Percentiles rank a stretch among this genome's conserved stretches.
Evolutionary conservation across 352 stramenopile genomes (phyloP).

Genomic region (Globisporangium polare): DNA sequence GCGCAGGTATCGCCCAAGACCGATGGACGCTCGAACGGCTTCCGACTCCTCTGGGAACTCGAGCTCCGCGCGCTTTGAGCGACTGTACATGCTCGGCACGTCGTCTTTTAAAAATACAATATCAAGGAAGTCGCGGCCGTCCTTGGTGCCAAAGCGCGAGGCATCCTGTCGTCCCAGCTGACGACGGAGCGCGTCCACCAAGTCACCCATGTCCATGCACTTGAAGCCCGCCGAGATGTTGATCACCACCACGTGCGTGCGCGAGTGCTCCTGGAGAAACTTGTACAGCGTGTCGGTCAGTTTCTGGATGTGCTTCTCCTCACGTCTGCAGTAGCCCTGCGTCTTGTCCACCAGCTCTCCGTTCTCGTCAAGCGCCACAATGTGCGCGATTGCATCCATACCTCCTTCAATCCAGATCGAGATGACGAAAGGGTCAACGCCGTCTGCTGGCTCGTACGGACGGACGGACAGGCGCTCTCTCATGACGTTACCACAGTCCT

Average conservation of each 20-base stretch:
- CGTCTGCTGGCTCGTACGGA: constrained; percentile 76
- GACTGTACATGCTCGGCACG: constrained; percentile 84
- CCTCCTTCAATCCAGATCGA: constrained; percentile 85
- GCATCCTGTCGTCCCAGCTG: constrained; percentile 69
- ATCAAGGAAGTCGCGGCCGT: constrained; percentile 83
- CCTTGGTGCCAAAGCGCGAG: constrained; percentile 63
- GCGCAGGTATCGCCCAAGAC: constrained; percentile 74
- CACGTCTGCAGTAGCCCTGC: constrained; percentile 75
- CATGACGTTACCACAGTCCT: constrained; percentile 66
- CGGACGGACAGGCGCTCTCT: constrained; percentile 67
- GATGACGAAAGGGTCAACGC: constrained; percentile 75
- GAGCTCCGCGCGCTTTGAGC: constrained; percentile 76
- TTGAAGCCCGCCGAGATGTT: constrained; percentile 89
- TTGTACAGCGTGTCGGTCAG: constrained; percentile 75
- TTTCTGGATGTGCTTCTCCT: constrained; percentile 68
- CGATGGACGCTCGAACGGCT: constrained; percentile 70
- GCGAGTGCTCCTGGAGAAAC: constrained; percentile 78
- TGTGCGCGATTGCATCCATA: constrained; percentile 77
- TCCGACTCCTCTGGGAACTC: constrained; percentile 86
- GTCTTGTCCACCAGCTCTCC: constrained; percentile 86
- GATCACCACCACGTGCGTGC: constrained; percentile 83
- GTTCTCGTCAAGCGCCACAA: constrained; percentile 83
- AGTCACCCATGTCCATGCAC: constrained; percentile 87
- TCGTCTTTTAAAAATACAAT: constrained; percentile 89
- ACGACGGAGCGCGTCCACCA: constrained; percentile 79